Evolutionary conservation across 2,329 filamentous ascomycete genomes (phyloP).

Genomic region (Fusarium sp.): DNA sequence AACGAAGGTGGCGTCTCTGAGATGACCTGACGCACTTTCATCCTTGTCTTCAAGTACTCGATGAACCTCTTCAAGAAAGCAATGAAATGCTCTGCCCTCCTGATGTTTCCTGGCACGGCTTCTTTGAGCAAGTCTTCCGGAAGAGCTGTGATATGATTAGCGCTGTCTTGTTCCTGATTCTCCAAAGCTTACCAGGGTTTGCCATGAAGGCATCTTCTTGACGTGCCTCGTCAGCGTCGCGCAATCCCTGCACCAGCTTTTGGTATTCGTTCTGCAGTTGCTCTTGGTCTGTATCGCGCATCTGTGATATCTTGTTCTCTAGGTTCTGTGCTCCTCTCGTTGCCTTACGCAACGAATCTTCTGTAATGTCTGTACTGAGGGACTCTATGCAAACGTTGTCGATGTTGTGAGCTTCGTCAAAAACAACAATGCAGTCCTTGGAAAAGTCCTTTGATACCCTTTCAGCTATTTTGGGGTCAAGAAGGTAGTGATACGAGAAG

Average conservation of each 20-base stretch:
- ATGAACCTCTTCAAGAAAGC: conserved; percentile 96
- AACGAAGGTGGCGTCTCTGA: conserved; percentile 97
- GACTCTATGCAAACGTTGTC: conserved; percentile 99
- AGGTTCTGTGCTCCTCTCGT: conserved; percentile 90
- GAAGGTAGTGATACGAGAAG: conserved; percentile 97
- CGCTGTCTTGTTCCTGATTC: not conserved
- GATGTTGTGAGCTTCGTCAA: conserved; percentile 98
- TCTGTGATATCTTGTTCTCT: conserved; percentile 88
- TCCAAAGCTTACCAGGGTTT: conserved; percentile 69
- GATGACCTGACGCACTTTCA: conserved; percentile 98
- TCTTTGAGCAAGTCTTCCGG: conserved; percentile 95
- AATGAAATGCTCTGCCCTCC: conserved; percentile 94
- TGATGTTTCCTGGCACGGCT: conserved; percentile 94
- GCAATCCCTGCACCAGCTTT: conserved; percentile 90
- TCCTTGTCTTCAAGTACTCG: conserved; percentile 95
- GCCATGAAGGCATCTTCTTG: conserved; percentile 97
- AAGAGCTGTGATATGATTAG: conserved; percentile 61
- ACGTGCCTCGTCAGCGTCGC: conserved; percentile 86
- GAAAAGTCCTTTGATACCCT: conserved; percentile 94
- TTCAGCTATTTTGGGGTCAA: conserved; percentile 98
- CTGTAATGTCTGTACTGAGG: conserved; percentile 93
- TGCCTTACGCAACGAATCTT: conserved; percentile 91
- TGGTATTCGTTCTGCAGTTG: conserved; percentile 95
- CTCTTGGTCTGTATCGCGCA: conserved; percentile 94
- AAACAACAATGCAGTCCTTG: conserved; percentile 98